Evolutionary conservation across 2,329 filamentous ascomycete species (phyloP).

Genomic region (Hortaea sp.): DNA sequence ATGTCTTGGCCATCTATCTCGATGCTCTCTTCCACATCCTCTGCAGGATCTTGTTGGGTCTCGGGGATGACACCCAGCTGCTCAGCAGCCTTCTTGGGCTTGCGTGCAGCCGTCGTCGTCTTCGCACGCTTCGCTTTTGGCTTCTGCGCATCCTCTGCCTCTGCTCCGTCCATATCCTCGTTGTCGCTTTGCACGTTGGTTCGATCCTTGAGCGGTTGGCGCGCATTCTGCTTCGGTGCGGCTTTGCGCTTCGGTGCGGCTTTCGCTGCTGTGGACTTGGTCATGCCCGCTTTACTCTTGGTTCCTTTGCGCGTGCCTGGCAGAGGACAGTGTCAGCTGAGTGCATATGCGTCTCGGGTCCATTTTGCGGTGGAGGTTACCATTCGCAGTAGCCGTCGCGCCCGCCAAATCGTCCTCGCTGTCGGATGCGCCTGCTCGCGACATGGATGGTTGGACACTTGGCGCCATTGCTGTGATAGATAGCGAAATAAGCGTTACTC

Average conservation of each 20-base stretch:
- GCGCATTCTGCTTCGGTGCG: constrained; percentile 23
- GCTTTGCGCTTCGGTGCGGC: constrained; percentile 30
- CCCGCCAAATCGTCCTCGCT: constrained; percentile 13
- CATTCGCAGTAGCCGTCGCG: constrained; percentile 9
- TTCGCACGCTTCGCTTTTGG: constrained; percentile 22
- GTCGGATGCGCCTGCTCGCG: constrained; percentile 12
- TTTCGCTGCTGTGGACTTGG: constrained; percentile 25
- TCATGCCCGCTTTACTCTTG: constrained; percentile 22
- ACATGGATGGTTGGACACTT: background rate
- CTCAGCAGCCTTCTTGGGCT: constrained; percentile 23
- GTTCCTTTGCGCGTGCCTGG: constrained; percentile 9
- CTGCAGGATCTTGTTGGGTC: constrained; percentile 35
- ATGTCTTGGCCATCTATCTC: constrained; percentile 23
- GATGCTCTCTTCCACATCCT: constrained; percentile 25
- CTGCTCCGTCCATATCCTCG: constrained; percentile 34
- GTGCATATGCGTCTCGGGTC: background rate
- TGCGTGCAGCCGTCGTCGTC: constrained; percentile 21
- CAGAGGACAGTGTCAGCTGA: background rate
- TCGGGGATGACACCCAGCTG: constrained; percentile 34
- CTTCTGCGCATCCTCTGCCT: constrained; percentile 14
- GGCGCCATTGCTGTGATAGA: background rate
- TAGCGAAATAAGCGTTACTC: background rate
- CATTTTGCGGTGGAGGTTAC: background rate
- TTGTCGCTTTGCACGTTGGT: constrained; percentile 27
- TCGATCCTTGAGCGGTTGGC: constrained; percentile 33